Base-by-base conservation (phyloP, 129 eudicot genomes). In the carrot (Daucus carota) region DNA sequence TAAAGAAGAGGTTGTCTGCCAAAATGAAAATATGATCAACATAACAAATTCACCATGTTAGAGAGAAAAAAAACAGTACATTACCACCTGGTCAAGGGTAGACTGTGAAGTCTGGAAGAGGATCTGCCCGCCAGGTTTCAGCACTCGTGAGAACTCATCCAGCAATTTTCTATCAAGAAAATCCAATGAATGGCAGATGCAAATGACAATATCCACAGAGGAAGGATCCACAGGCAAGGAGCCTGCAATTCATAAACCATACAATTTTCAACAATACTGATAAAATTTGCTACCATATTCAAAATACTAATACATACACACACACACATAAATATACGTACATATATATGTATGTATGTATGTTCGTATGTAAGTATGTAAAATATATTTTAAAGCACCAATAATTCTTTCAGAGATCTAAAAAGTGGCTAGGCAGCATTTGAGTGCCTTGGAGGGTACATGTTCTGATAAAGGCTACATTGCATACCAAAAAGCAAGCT, bases 111-210 rank as follows among this genome's bases (percentile, higher is more conserved):
- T 77, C 70, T 83, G 79, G 34, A 92, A 73, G 59, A 90, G 79
- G 59, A 93, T 69, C 72, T 82, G 86, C 86, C 98, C 98, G 78
- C 86, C 97, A 78, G 96, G 96, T 81, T 84, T 90, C 59, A 88
- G 79, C 32, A 88, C 88, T 81, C 94, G 80, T 34, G 83, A 83
- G 70, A 90, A 74, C 65, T 87, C 90, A 24, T 33, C 82, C 29
- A 87, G 78, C 70, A 93, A 59, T 46, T 87, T 74, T 17, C 84
- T 87, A 52, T 83, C 83, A 52, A 90, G 90, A 78, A 92, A 88
- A 44, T 84, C 97, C 31, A 76, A 74, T 14, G 92, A 73, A 54
- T 48, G 81, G 62, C 86, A 75, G 68, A 88, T 76, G 33, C 81
- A 77, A 40, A 87, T 31, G 32, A 86, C 77, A 45, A 72, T 32